These are phyloP conservation scores for Cyclocybe cylindracea DNA, from an alignment of 768 basidiomycete genomes.

Conservation along the genomic window DNA sequence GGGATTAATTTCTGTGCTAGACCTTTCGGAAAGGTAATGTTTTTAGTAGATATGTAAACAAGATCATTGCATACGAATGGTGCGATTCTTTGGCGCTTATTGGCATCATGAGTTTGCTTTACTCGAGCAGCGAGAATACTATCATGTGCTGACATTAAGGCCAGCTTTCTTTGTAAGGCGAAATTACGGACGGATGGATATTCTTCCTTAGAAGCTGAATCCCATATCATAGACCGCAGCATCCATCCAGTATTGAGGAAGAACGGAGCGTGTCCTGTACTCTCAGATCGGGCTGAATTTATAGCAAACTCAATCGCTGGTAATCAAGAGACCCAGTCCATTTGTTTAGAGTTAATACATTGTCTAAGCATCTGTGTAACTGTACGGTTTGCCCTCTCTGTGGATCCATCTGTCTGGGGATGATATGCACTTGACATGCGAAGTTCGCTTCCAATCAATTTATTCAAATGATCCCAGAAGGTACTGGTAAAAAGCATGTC, in stretches of 20 bases:
- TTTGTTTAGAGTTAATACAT: constrained; percentile 27
- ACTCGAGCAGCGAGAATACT: no score
- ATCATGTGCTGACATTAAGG: no score
- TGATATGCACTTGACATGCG: no score
- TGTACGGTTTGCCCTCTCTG: constrained; percentile 20
- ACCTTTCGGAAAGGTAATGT: no score
- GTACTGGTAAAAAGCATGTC: constrained; percentile 42
- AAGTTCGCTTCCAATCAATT: constrained; percentile 11
- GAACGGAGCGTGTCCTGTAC: constrained; percentile 17
- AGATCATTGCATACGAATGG: no score
- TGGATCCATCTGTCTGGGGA: no score
- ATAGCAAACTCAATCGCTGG: constrained; percentile 17
- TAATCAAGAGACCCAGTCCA: constrained; percentile 29
- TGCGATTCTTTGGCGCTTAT: no score
- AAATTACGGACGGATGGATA: no score
- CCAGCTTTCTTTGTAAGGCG: no score
- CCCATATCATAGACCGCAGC: constrained; percentile 16
- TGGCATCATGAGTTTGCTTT: no score
- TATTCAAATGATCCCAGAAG: constrained; percentile 41
- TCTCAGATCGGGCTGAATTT: constrained; percentile 12
- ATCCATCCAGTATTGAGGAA: constrained; percentile 13
- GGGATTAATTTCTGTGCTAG: no score
- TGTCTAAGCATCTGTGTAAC: constrained; percentile 30
- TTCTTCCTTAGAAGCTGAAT: constrained; percentile 2
- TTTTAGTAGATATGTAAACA: no score